Base-by-base conservation (phyloP, 1,139 yeast genomes). In the Wickerhamomyces sp. region DNA sequence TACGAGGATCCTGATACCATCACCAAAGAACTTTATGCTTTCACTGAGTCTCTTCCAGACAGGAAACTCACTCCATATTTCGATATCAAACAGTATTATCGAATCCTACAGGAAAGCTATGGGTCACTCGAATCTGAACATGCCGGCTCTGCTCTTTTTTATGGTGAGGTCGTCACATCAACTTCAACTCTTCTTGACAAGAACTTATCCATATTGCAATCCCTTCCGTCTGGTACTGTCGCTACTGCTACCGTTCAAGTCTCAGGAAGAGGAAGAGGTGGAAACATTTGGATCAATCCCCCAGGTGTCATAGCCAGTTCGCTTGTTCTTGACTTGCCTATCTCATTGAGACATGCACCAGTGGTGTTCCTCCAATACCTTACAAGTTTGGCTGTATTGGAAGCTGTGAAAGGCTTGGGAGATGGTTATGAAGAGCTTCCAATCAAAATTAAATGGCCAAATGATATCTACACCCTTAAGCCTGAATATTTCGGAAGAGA, bases 251-350 rank as follows among this genome's bases (percentile, higher is more conserved):
- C 91, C 1, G 75, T 84, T 3, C 99, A 93, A 56, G 79, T 86
- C 1, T 74, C 88, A 1, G 99, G 98, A 2, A 69, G 93, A 34
- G 99, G 99, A 1, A 74, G 99, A 40, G 95, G 96, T 6, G 94
- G 93, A 3, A 93, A 93, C 49, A 80, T 80, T 2, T 93, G 98
- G 98, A 80, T 93, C 18, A 89, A 87, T 46, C 98, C 98, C 2
- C 72, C 74, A 24, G 99, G 99, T 7, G 95, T 88, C 1, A 62
- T 88, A 58, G 95, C 97, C 0, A 75, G 79, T 22, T 86, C 96
- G 0, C 72, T 78, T 1, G 72, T 87, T 6, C 59, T 87, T 43
- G 72, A 78, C 36, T 60, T 86, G 15, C 85, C 89, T 0, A 39
- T 62, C 11, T 46, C 51, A 2, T 56, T 52, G 6, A 58, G 66